A percentile compares a stretch with the other conserved stretches of the same genome.
Conservation (phyloP, 768 basidiomycete species). For the Mycena indigotica region DNA sequence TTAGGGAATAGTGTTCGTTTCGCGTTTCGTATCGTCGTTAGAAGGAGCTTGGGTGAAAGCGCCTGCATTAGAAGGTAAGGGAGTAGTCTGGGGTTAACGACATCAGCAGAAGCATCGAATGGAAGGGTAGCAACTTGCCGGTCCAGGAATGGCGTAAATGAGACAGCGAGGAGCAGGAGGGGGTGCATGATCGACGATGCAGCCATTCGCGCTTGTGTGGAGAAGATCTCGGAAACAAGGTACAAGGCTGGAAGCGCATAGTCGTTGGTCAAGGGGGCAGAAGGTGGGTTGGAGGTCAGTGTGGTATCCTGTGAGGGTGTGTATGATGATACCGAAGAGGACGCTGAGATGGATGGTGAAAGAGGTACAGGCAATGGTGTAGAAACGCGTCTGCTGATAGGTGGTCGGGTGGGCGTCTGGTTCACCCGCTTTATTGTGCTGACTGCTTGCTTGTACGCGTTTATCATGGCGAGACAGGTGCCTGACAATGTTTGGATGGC, state of each 20-base stretch:
- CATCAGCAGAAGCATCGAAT: too few species aligned
- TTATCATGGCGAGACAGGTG: conserved; percentile 64
- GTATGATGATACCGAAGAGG: conserved; percentile 21
- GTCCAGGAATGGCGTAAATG: conserved; percentile 59
- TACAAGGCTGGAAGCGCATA: conserved; percentile 46
- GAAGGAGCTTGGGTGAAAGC: conserved; percentile 54
- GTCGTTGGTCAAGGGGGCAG: conserved; percentile 25
- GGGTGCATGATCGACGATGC: conserved; percentile 48
- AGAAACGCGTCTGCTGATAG: conserved; percentile 4
- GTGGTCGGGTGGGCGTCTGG: conserved; percentile 30
- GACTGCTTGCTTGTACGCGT: conserved; percentile 65
- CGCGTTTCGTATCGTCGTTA: conserved; percentile 53
- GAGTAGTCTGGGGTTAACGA: conserved; percentile 66
- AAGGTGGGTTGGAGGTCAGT: neutral
- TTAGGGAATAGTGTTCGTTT: conserved; percentile 84
- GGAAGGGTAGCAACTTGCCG: conserved; percentile 41
- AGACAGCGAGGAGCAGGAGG: conserved; percentile 47
- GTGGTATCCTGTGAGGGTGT: conserved; percentile 18
- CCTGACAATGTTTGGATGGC: conserved; percentile 74
- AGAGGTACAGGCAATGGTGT: conserved; percentile 5
- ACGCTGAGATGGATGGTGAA: conserved; percentile 17
- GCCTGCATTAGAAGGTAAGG: conserved; percentile 63
- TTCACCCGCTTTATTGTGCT: conserved; percentile 70
- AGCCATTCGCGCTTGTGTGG: conserved; percentile 50
- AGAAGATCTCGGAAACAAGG: conserved; percentile 54